Conservation (phyloP, 768 basidiomycete species). For the Tricholoma matsutake region DNA sequence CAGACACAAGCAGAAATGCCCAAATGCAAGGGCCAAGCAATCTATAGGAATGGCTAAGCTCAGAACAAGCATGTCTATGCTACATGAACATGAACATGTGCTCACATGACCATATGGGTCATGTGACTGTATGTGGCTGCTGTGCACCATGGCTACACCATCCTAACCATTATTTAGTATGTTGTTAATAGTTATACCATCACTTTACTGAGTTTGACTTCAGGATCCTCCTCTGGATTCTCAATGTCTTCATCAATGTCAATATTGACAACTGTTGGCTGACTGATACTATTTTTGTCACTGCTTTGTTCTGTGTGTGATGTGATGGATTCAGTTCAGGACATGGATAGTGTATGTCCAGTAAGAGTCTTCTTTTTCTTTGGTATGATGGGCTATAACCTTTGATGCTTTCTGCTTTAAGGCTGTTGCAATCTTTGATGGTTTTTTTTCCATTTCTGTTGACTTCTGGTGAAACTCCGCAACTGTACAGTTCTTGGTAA, state of each 20-base stretch:
- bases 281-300: neutral
- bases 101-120: too few species aligned
- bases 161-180: neutral
- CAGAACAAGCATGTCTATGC: too few species aligned
- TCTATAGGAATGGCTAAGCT: too few species aligned
- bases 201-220: neutral
- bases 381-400: neutral
- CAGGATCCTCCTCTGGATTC: neutral
- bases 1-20: too few species aligned
- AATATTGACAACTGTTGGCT: neutral
- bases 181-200: neutral
- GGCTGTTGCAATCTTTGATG: neutral
- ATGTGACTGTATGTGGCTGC: too few species aligned
- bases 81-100: too few species aligned
- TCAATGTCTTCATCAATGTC: neutral
- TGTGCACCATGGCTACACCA: too few species aligned
- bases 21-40: too few species aligned
- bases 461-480: neutral
- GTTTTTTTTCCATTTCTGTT: neutral
- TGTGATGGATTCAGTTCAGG: neutral
- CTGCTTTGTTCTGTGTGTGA: too few species aligned
- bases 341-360: neutral
- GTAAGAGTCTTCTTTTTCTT: slow-evolving; percentile 4
- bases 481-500: neutral
- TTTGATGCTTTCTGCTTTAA: slow-evolving; percentile 3